Conservation (phyloP, 2,329 filamentous ascomycete genomes). For the Pseudogymnoascus sp. region DNA sequence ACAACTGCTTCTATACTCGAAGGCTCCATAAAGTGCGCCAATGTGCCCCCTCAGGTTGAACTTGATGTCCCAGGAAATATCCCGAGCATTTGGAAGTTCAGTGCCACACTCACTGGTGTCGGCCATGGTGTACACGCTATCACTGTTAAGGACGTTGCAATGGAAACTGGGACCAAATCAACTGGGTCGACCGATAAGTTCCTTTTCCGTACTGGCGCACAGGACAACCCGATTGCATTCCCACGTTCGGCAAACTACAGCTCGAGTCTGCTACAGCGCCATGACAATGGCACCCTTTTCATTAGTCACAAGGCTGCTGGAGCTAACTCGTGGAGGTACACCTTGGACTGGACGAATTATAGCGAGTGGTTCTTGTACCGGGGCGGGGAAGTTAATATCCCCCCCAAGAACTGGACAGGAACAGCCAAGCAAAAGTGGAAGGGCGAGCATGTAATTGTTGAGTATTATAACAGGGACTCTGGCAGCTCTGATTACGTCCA, state of each 20-base stretch:
- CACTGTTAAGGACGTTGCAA: slow-evolving; percentile 49
- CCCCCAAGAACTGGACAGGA: slow-evolving; percentile 50
- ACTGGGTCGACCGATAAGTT: slow-evolving; percentile 47
- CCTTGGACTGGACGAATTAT: slow-evolving; percentile 17
- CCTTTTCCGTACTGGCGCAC: slow-evolving; percentile 52
- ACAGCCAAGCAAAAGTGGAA: slow-evolving; percentile 52
- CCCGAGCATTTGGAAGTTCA: slow-evolving; percentile 48
- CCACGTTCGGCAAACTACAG: slow-evolving; percentile 52
- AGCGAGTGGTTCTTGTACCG: slow-evolving; percentile 52
- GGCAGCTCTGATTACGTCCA: slow-evolving; percentile 56
- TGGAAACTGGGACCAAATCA: slow-evolving; percentile 34
- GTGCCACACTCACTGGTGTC: slow-evolving; percentile 46
- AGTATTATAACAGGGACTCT: slow-evolving; percentile 56
- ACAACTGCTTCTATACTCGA: slow-evolving; percentile 38
- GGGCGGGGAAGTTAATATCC: slow-evolving; percentile 43
- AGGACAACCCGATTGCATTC: slow-evolving; percentile 55
- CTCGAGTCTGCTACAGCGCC: slow-evolving; percentile 41
- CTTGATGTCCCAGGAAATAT: slow-evolving; percentile 45
- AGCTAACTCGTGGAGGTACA: slow-evolving; percentile 46
- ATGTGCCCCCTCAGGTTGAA: slow-evolving; percentile 37
- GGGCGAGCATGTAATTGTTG: slow-evolving; percentile 55
- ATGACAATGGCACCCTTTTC: slow-evolving; percentile 34
- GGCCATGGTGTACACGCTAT: slow-evolving; percentile 55
- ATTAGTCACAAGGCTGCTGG: slow-evolving; percentile 53
- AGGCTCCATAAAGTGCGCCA: slow-evolving; percentile 28